phyloP scores from a whole-genome alignment of 192 early-diverging fungal genomes.

The Globomyces pollinis-pini region DNA sequence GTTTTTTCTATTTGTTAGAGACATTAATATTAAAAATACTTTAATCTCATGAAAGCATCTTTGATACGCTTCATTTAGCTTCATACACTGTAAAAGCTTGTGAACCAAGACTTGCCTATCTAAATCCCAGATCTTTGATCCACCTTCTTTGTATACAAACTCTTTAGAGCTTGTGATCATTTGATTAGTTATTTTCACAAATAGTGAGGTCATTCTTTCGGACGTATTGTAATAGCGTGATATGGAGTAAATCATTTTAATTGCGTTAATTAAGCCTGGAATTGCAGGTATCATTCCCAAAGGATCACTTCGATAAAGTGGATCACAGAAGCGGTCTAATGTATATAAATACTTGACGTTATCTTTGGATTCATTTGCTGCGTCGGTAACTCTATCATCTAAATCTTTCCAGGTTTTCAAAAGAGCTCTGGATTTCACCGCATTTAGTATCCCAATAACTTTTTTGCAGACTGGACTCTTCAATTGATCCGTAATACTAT shows the following conservation, averaged over 20 bases:
- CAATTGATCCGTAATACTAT: slow-evolving; percentile 58
- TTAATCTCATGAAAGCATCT: slow-evolving; percentile 58
- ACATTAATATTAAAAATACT: too few species aligned
- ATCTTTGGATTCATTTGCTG: slow-evolving; percentile 63
- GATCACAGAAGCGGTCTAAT: slow-evolving; percentile 59
- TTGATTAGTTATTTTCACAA: slow-evolving; percentile 63
- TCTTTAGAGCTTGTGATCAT: slow-evolving; percentile 65
- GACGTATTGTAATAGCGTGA: slow-evolving; percentile 65
- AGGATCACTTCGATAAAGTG: slow-evolving; percentile 53
- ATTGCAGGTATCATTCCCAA: slow-evolving; percentile 59
- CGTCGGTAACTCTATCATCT: slow-evolving; percentile 58
- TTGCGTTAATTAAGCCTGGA: slow-evolving; percentile 59
- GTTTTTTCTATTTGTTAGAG: slow-evolving; percentile 25
- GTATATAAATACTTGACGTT: slow-evolving; percentile 64
- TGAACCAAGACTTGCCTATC: slow-evolving; percentile 43
- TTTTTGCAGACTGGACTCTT: slow-evolving; percentile 52
- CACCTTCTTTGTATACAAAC: slow-evolving; percentile 59
- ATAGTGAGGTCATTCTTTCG: slow-evolving; percentile 58
- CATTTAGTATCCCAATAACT: slow-evolving; percentile 59
- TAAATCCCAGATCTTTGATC: slow-evolving; percentile 58
- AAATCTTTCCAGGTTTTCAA: slow-evolving; percentile 59
- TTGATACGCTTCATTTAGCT: slow-evolving; percentile 58
- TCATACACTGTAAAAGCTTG: slow-evolving; percentile 47
- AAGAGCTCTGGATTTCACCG: slow-evolving; percentile 46
- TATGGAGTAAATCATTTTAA: slow-evolving; percentile 63